Evolutionary conservation across 2,329 filamentous ascomycete genomes (phyloP).

Genomic region (Dichotomopilus funicola): DNA sequence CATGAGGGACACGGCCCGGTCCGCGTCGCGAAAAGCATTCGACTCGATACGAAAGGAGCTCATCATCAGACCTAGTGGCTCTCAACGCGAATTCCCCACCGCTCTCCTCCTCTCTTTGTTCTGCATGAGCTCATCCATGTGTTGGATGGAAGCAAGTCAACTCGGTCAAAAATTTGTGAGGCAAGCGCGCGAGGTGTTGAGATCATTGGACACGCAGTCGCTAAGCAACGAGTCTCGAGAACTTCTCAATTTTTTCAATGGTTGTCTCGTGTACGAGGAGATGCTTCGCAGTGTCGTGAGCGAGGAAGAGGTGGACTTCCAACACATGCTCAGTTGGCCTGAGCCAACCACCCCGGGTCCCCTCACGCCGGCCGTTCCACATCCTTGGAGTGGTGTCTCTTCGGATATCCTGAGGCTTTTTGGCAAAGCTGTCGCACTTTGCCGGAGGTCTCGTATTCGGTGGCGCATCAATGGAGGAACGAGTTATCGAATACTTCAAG

Average conservation of each 20-base stretch:
- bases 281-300: slow-evolving; percentile 27
- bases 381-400: slow-evolving; percentile 25
- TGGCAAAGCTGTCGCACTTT: slow-evolving; percentile 25
- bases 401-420: slow-evolving; percentile 22
- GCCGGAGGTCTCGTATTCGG: slow-evolving; percentile 23
- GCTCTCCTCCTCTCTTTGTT: slow-evolving; percentile 24
- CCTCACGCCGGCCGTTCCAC: slow-evolving; percentile 12
- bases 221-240: slow-evolving; percentile 13
- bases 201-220: slow-evolving; percentile 12
- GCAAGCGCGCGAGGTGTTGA: slow-evolving; percentile 22
- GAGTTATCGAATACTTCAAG: slow-evolving; percentile 21
- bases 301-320: slow-evolving; percentile 24
- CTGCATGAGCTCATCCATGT: slow-evolving; percentile 28
- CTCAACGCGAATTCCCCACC: slow-evolving; percentile 16
- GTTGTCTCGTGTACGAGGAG: slow-evolving; percentile 26
- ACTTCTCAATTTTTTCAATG: slow-evolving; percentile 25
- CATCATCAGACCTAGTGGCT: slow-evolving; percentile 13
- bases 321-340: slow-evolving; percentile 25
- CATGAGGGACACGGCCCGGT: slow-evolving; percentile 21
- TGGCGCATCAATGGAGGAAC: slow-evolving; percentile 24
- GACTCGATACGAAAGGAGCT: slow-evolving; percentile 25
- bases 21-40: slow-evolving; percentile 20
- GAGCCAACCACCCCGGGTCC: slow-evolving; percentile 15
- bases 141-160: slow-evolving; percentile 25
- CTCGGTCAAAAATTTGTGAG: slow-evolving; percentile 23